Evolutionary conservation across 2,329 filamentous ascomycete genomes (phyloP), one percentile per base, ranked within the genome.

Genomic region (Boeremia lycopersici): DNA sequence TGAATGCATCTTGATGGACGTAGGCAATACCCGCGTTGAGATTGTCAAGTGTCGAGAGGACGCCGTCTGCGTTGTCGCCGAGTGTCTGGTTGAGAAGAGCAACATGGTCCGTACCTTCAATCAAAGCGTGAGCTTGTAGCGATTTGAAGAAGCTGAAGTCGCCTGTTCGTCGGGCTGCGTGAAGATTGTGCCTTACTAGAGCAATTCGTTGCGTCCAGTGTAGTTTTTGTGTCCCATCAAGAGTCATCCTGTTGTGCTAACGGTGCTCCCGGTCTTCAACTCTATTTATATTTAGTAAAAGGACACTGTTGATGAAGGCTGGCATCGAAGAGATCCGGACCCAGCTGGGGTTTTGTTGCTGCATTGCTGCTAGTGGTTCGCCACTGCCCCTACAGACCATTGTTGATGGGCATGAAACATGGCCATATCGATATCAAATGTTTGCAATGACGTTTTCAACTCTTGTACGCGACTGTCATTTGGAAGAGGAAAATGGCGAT

Each of bases 81-180:
- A 80, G 69, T 4, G 69, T 64, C 1, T 71, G 68, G 15, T 73
- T 69, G 38, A 80, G 67, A 25, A 74, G 70, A n/a, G 77, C 76
- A 4, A 78, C 75, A 64, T 79, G 75, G 56, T 79, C 78, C 8
- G 72, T 78, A 25, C 77, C 77, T 49, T 79, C 76, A 44, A 78
- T 68, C 43, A 80, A 67, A 13, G 73, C 71, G 30, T 76, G 70
- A 13, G 75, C 77, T 64, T 80, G 78, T 19, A 79, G 72, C 1
- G 72, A 72, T 54, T 78, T 79, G 73, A 80, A 80, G 67, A 80
- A 80, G 42, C 71, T 75, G 56, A 77, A 80, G 61, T 79, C 76
- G 40, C 74, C 74, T 36, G 76, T 79, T 19, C 74, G 69, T 53
- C 75, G 73, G 13, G 78, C 77, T 8, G 73, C 66, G 58, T 79